Evolutionary conservation across 2,329 filamentous ascomycete genomes (phyloP).

Genomic region (Metarhizium rileyi): DNA sequence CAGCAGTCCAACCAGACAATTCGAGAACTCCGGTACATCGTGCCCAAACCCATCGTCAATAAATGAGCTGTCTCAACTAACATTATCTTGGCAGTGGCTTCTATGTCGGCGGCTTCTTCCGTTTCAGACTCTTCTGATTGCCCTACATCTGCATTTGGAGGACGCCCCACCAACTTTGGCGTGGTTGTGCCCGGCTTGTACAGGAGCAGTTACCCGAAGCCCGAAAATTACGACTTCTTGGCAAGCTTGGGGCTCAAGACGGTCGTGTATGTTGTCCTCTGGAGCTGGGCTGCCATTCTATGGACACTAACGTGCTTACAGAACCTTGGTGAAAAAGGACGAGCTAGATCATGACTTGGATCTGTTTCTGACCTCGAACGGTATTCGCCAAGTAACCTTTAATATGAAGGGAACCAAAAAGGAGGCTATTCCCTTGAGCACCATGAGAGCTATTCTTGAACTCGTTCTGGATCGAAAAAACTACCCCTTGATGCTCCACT

Average conservation of each 20-base stretch:
- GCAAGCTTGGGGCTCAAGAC: conserved; percentile 62
- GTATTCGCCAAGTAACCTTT: conserved; percentile 65
- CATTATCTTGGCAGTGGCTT: neutral
- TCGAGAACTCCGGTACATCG: conserved; percentile 3
- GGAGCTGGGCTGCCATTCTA: conserved; percentile 4
- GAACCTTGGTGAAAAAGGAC: conserved; percentile 56
- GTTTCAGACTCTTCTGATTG: conserved; percentile 9
- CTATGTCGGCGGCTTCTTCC: neutral
- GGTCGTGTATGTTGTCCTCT: conserved; percentile 51
- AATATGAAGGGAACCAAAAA: conserved; percentile 87
- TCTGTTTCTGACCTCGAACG: conserved; percentile 54
- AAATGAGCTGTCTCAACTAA: neutral
- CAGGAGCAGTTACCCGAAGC: conserved; percentile 69
- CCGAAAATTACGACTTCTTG: conserved; percentile 62
- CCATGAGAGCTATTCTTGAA: conserved; percentile 62
- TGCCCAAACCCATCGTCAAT: no score
- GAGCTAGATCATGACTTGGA: conserved; percentile 40
- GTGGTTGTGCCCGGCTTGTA: conserved; percentile 66
- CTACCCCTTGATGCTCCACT: conserved; percentile 78
- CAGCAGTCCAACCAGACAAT: neutral
- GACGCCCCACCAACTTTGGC: conserved; percentile 62
- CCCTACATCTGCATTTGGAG: conserved; percentile 15
- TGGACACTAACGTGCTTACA: conserved; percentile 19
- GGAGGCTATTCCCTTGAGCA: conserved; percentile 52
- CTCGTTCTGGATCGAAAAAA: conserved; percentile 63